Evolutionary conservation across 768 basidiomycete genomes (phyloP).

Genomic region (Ephemerocybe angulata): DNA sequence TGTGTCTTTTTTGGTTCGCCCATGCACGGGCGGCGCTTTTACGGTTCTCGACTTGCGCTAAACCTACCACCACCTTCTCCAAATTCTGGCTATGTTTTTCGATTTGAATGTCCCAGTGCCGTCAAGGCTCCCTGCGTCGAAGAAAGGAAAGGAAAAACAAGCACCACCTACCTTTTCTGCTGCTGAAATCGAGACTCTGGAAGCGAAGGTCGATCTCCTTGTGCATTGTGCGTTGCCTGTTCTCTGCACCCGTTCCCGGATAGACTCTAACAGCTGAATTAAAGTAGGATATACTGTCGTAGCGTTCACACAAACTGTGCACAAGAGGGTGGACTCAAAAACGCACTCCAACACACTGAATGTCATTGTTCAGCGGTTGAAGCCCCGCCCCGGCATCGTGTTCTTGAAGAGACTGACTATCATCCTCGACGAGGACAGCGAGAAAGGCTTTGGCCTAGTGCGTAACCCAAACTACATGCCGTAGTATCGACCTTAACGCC

Average conservation of each 20-base stretch:
- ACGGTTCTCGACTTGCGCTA: too few species aligned
- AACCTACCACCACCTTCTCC: neutral
- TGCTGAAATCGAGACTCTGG: conserved; percentile 55
- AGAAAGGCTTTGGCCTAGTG: conserved; percentile 82
- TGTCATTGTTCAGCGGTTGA: conserved; percentile 54
- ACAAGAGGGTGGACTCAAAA: conserved; percentile 70
- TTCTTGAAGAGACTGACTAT: conserved; percentile 79
- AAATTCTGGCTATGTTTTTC: conserved; percentile 47
- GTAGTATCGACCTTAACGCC: neutral
- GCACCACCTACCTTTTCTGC: conserved; percentile 41
- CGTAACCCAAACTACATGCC: conserved; percentile 15
- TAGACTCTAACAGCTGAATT: conserved; percentile 13
- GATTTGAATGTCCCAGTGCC: conserved; percentile 64
- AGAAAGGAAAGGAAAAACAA: conserved; percentile 61
- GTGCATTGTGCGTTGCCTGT: conserved; percentile 57
- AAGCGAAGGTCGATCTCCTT: conserved; percentile 64
- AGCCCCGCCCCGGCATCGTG: conserved; percentile 54
- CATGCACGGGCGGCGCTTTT: too few species aligned
- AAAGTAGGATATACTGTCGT: conserved; percentile 86
- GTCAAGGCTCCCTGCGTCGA: conserved; percentile 31
- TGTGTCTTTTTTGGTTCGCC: too few species aligned
- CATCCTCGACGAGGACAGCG: conserved; percentile 76
- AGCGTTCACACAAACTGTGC: conserved; percentile 69
- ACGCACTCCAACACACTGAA: conserved; percentile 64
- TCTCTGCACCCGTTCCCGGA: neutral